A percentile compares a stretch with the other conserved stretches of the same genome.
Conservation (phyloP, 2,329 filamentous ascomycete species). For the Domatiomyces catenatus region DNA sequence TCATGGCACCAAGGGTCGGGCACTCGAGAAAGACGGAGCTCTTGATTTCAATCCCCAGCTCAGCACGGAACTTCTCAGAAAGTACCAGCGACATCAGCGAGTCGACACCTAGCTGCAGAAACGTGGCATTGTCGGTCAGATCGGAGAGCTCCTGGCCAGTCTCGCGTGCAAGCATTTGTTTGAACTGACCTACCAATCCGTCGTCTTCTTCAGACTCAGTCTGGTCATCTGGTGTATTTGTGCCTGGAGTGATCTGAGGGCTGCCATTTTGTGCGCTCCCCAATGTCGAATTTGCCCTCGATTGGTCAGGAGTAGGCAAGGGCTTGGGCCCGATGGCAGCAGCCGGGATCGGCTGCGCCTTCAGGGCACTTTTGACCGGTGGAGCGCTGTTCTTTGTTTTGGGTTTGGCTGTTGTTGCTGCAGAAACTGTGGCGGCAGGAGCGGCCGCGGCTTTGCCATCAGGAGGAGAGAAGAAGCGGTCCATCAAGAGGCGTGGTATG, state of each 20-base stretch:
- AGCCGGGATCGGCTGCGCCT: too few relatives aligned
- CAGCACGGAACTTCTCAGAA: constrained; percentile 1
- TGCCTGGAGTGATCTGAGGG: neutral
- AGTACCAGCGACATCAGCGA: constrained; percentile 23
- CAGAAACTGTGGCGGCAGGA: too few relatives aligned
- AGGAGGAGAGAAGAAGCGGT: constrained; percentile 25
- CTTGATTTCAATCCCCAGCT: neutral
- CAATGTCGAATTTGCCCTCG: too few relatives aligned
- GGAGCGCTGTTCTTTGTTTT: too few relatives aligned
- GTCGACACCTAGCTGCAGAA: constrained; percentile 23
- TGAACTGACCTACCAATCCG: neutral
- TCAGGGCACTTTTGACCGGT: too few relatives aligned
- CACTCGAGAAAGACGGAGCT: constrained; percentile 17
- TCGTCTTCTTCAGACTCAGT: neutral
- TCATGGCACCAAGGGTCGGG: constrained; percentile 3
- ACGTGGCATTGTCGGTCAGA: constrained; percentile 16
- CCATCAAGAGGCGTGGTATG: constrained; percentile 24
- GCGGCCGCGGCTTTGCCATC: too few relatives aligned
- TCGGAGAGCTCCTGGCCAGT: constrained; percentile 15
- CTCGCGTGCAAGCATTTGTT: constrained; percentile 16
- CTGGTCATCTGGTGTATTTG: neutral
- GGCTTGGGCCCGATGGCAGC: too few relatives aligned
- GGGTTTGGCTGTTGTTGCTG: too few relatives aligned
- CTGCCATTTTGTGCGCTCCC: too few relatives aligned
- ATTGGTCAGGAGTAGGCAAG: too few relatives aligned